Conservation (phyloP, 2,329 filamentous ascomycete species). For the Pseudogymnoascus sp. region DNA sequence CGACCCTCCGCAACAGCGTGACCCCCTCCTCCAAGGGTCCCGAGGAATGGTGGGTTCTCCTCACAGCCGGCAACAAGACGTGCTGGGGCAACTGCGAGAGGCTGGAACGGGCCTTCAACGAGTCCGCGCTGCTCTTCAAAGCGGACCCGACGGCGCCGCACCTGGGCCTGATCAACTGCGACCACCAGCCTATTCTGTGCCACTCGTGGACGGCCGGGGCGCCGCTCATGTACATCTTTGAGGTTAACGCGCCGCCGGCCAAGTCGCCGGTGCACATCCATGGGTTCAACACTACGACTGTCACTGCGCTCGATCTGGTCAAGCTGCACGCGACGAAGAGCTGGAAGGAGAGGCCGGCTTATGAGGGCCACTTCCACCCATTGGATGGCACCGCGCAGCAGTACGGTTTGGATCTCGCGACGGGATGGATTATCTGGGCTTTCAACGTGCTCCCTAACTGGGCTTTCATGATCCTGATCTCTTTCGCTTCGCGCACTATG, state of each 20-base stretch:
- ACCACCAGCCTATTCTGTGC: conserved; percentile 66
- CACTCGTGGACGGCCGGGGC: conserved; percentile 62
- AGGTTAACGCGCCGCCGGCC: conserved; percentile 57
- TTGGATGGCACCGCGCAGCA: conserved; percentile 62
- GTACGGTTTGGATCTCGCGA: conserved; percentile 53
- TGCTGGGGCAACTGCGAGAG: conserved; percentile 59
- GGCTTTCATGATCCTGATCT: conserved; percentile 70
- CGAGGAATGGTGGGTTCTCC: conserved; percentile 69
- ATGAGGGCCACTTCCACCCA: conserved; percentile 68
- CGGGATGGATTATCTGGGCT: conserved; percentile 61
- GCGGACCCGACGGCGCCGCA: conserved; percentile 54
- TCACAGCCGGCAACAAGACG: conserved; percentile 71
- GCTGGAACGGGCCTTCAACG: conserved; percentile 59
- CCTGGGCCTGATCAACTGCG: conserved; percentile 65
- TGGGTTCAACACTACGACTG: conserved; percentile 62
- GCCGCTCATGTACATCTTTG: conserved; percentile 59
- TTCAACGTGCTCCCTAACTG: conserved; percentile 64
- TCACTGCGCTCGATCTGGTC: conserved; percentile 56
- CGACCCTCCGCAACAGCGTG: conserved; percentile 57
- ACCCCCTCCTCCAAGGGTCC: conserved; percentile 51
- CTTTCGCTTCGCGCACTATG: conserved; percentile 63
- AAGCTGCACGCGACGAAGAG: conserved; percentile 50
- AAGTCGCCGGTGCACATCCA: conserved; percentile 57
- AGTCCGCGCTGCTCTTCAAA: conserved; percentile 57
- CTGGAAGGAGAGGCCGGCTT: conserved; percentile 39